Evolutionary conservation across 2,329 filamentous ascomycete genomes (phyloP), one percentile per base, ranked within the genome.

Genomic region (Stylonectria norvegica): DNA sequence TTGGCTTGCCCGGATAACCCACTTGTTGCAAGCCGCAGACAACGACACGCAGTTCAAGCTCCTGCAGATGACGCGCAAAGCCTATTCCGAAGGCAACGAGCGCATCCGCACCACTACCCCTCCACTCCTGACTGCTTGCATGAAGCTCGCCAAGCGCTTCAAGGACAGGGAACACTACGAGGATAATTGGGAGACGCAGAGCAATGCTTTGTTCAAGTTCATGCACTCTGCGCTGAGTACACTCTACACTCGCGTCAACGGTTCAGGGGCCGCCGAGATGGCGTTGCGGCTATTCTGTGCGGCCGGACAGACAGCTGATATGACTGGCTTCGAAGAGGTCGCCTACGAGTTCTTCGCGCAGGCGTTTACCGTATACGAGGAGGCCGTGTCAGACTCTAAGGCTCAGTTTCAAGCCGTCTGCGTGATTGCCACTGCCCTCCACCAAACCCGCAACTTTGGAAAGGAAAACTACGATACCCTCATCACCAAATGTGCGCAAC

Each of bases 401-500:
- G 91, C 90, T 11, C 93, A 98, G 63, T 98, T 97, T 72, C 93
- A 98, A 68, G 91, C 93, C 1, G 93, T 98, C 1, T 96, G 90
- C 55, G 85, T 96, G 27, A 89, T 98, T 57, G 89, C 91, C 3
- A 88, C 86, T 41, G 89, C 87, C 5, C 72, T 98, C 41, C 90
- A 96, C 60, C 85, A 89, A 49, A 91, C 89, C 10, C 78, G 91
- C 43, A 84, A 91, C 58, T 98, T 98, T 63, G 84, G 87, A 47
- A 90, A 91, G 63, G 93, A 98, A 67, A 98, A 97, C 61, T 98
- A 97, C 66, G 94, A 98, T 64, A 98, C 93, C 0, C 74, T 98
- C 22, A 98, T 98, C 60, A 98, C 93, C 8, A 98, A 98, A 68
- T 94, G 89, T 52, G 91, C 94, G 3, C 77, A 97, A 53, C 94